A percentile compares a stretch with the other conserved stretches of the same genome.
Conservation (phyloP, 345 rosid genomes). For the Luvunga scandens region DNA sequence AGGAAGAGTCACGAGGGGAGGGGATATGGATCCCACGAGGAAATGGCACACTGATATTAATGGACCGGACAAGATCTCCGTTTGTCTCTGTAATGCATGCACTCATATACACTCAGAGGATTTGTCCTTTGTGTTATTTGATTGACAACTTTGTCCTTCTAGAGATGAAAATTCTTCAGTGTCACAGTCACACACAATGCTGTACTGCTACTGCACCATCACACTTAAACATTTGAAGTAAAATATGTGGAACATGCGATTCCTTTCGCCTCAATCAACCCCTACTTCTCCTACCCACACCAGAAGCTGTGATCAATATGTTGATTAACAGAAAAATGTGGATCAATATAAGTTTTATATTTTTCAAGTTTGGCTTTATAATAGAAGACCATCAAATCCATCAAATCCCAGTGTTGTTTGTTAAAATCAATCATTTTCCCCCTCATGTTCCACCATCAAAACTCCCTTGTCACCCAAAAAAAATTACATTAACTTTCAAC, state of each 20-base stretch:
- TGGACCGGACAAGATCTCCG: constrained; percentile 33
- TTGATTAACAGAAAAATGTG: too few relatives aligned
- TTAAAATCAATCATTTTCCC: too few relatives aligned
- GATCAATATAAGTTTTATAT: too few relatives aligned
- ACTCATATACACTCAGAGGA: not conserved
- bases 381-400: too few relatives aligned
- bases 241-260: not conserved
- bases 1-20: constrained; percentile 34
- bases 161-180: not conserved
- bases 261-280: not conserved
- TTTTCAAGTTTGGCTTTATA: too few relatives aligned
- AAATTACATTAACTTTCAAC: too few relatives aligned
- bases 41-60: constrained; percentile 31
- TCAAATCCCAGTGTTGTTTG: too few relatives aligned
- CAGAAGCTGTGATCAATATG: too few relatives aligned
- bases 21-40: constrained; percentile 40
- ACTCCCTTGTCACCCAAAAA: too few relatives aligned
- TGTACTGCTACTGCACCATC: not conserved
- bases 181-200: not conserved
- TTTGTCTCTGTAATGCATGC: constrained; percentile 24
- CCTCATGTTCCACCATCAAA: too few relatives aligned
- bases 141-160: constrained; percentile 35
- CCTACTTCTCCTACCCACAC: too few relatives aligned
- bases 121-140: constrained; percentile 25
- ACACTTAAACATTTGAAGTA: not conserved